A percentile compares a stretch with the other conserved stretches of the same genome.
Conservation (phyloP, 768 basidiomycete species). For the Kwoniella heveanensis region DNA sequence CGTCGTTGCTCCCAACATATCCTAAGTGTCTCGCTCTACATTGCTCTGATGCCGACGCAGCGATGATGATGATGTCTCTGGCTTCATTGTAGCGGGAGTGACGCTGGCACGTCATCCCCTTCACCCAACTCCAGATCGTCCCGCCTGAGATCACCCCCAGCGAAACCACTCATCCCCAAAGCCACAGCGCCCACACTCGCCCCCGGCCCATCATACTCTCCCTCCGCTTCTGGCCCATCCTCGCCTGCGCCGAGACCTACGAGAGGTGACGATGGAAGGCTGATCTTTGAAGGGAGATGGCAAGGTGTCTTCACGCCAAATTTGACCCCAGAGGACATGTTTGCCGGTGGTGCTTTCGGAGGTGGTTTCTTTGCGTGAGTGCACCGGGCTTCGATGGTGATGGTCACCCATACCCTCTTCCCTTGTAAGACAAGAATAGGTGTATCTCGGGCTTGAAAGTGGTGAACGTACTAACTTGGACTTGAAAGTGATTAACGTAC, state of each 20-base stretch:
- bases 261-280: slow-evolving; percentile 34
- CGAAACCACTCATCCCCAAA: slow-evolving; percentile 21
- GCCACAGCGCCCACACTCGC: slow-evolving; percentile 22
- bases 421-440: too few species aligned
- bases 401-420: too few species aligned
- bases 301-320: slow-evolving; percentile 52
- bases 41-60: too few species aligned
- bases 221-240: not conserved
- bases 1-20: not conserved
- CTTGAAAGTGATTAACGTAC: too few species aligned
- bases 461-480: too few species aligned
- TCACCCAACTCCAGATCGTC: not conserved
- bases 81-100: not conserved
- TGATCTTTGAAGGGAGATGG: slow-evolving; percentile 52
- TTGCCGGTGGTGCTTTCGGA: slow-evolving; percentile 52
- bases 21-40: too few species aligned
- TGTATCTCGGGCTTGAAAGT: too few species aligned
- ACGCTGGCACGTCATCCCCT: not conserved
- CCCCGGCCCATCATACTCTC: slow-evolving; percentile 32
- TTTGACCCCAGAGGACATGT: slow-evolving; percentile 54
- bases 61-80: too few species aligned
- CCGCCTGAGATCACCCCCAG: not conserved
- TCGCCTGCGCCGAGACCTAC: slow-evolving; percentile 31
- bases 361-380: slow-evolving; percentile 51
- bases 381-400: too few species aligned